Conservation (phyloP, 306 rosid genomes). For the Cucumis hystrix region DNA sequence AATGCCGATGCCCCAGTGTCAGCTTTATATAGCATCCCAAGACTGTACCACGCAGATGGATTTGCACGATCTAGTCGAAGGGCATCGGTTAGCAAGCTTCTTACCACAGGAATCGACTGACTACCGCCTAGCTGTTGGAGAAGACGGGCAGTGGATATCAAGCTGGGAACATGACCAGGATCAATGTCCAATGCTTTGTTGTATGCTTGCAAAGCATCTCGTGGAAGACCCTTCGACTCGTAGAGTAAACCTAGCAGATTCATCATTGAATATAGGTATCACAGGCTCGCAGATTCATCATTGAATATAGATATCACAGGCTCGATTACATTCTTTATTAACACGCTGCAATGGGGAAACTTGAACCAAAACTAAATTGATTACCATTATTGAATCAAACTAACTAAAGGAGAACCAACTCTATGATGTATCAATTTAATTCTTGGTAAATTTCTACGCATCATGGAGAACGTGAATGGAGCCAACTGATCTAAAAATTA, state of each 20-base stretch:
- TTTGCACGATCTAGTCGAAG: slow-evolving; percentile 62
- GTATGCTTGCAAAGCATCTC: slow-evolving; percentile 62
- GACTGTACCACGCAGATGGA: slow-evolving; percentile 80
- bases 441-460: background rate
- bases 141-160: slow-evolving; percentile 64
- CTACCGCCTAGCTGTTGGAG: slow-evolving; percentile 58
- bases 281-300: background rate
- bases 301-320: background rate
- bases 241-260: slow-evolving; percentile 43
- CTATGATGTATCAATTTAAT: background rate
- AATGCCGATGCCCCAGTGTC: slow-evolving; percentile 34
- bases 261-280: background rate
- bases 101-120: slow-evolving; percentile 48
- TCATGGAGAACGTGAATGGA: background rate
- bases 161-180: slow-evolving; percentile 61
- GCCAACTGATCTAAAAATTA: background rate
- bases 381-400: background rate
- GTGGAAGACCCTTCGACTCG: slow-evolving; percentile 59
- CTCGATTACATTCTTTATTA: background rate
- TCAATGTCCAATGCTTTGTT: slow-evolving; percentile 64
- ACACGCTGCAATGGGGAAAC: background rate
- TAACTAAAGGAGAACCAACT: background rate
- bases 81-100: slow-evolving; percentile 79
- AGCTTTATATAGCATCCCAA: slow-evolving; percentile 62
- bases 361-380: background rate